phyloP scores from a whole-genome alignment of 352 stramenopile genomes.

The Poterioochromonas sp. region DNA sequence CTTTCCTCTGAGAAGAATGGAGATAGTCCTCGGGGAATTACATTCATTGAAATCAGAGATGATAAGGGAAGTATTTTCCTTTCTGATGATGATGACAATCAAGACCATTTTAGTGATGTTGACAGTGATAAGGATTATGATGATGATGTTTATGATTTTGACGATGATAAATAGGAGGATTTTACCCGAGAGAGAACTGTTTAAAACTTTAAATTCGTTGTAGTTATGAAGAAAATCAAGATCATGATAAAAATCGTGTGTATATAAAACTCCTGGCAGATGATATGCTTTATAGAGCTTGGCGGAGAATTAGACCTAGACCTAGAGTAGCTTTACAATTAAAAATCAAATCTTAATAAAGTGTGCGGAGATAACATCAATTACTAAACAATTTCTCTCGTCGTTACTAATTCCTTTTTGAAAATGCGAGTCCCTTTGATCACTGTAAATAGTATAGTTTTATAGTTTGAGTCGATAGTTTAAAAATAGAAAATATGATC shows the following conservation, averaged over 20 bases:
- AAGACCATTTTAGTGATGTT: background rate
- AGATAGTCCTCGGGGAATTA: background rate
- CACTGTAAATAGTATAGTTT: background rate
- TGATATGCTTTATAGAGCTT: background rate
- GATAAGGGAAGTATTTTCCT: background rate
- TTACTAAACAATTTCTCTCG: background rate
- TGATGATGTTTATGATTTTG: background rate
- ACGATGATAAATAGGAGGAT: background rate
- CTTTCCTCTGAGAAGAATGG: background rate
- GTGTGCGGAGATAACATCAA: background rate
- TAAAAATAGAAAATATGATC: background rate
- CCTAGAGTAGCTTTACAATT: background rate
- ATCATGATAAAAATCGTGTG: background rate
- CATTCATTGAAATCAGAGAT: background rate
- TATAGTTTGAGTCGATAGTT: background rate
- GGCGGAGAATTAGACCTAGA: background rate
- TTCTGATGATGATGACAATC: background rate
- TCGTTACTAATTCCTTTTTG: background rate
- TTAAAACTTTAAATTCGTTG: background rate
- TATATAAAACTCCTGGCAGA: background rate
- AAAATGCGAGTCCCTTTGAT: background rate
- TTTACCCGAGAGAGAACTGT: background rate
- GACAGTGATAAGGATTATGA: background rate
- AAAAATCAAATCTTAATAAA: background rate
- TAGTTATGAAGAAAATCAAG: background rate